phyloP scores from a whole-genome alignment of 345 rosid species.

The Rhizophora mangle region DNA sequence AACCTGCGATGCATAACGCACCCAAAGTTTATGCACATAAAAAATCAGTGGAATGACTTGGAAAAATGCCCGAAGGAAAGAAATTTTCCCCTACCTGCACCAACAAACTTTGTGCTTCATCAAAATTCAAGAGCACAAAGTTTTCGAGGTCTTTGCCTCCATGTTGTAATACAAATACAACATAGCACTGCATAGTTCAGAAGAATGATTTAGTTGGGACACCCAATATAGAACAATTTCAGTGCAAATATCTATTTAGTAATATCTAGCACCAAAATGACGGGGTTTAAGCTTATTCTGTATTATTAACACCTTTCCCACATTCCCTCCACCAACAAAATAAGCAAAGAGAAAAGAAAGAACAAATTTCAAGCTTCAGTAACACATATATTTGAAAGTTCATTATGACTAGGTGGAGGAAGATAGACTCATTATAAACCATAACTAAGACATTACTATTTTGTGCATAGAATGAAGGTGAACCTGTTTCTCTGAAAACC shows the following conservation, averaged over 20 bases:
- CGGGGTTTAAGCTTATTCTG: background rate
- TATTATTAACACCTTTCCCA: background rate
- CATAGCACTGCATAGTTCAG: conserved; percentile 56
- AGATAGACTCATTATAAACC: background rate
- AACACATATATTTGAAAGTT: too few species aligned
- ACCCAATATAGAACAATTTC: conserved; percentile 3
- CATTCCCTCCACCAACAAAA: background rate
- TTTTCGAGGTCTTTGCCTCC: conserved; percentile 97
- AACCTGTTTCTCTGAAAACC: conserved; percentile 73
- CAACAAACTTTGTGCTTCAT: conserved; percentile 79
- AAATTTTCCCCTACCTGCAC: conserved; percentile 52
- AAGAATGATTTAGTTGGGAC: conserved; percentile 13
- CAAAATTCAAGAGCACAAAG: conserved; percentile 71
- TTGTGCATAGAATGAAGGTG: background rate
- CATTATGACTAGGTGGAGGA: background rate
- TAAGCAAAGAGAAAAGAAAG: background rate
- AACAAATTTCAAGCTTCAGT: background rate
- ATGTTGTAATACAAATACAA: conserved; percentile 85
- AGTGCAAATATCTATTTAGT: background rate
- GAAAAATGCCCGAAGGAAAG: background rate
- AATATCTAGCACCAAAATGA: background rate
- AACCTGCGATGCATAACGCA: conserved; percentile 47
- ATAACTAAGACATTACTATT: background rate
- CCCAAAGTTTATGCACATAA: conserved; percentile 1
- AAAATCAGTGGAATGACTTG: background rate